phyloP scores from a whole-genome alignment of 2,329 filamentous ascomycete genomes.

The Orbilia blumenaviensis region DNA sequence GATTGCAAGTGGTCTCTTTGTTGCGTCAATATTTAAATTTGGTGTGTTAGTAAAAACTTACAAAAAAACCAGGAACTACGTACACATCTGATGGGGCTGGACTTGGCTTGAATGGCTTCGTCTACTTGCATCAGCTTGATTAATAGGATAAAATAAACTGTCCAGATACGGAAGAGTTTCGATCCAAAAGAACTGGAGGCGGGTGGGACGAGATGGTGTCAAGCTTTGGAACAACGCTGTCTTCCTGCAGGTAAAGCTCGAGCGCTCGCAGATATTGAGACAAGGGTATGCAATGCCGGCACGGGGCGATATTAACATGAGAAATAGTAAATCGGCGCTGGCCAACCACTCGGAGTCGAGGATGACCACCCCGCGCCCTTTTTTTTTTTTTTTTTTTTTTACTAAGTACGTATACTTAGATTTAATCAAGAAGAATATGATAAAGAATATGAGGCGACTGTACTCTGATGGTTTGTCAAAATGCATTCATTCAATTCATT shows the following conservation, averaged over 20 bases:
- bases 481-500: too few relatives aligned
- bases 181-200: not conserved
- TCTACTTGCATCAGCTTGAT: not conserved
- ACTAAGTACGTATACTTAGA: too few relatives aligned
- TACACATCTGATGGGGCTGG: conserved; percentile 12
- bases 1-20: too few relatives aligned
- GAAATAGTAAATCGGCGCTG: conserved; percentile 10
- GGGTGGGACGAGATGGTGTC: conserved; percentile 1
- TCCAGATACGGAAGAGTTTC: not conserved
- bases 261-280: conserved; percentile 22
- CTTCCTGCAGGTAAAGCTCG: conserved; percentile 30
- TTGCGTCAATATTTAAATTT: too few relatives aligned
- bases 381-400: too few relatives aligned
- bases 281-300: conserved; percentile 47
- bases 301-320: conserved; percentile 39
- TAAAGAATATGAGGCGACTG: too few relatives aligned
- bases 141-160: not conserved
- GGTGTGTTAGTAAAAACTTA: too few relatives aligned
- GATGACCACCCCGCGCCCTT: conserved; percentile 3
- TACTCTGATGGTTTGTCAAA: too few relatives aligned
- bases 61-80: too few relatives aligned
- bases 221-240: conserved; percentile 1
- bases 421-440: too few relatives aligned
- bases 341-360: not conserved
- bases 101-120: not conserved